Percentiles rank a stretch among this genome's conserved stretches.
These are phyloP conservation scores for Asterochloris erici DNA, from an alignment of 139 green algal species.

Conservation along the genomic window DNA sequence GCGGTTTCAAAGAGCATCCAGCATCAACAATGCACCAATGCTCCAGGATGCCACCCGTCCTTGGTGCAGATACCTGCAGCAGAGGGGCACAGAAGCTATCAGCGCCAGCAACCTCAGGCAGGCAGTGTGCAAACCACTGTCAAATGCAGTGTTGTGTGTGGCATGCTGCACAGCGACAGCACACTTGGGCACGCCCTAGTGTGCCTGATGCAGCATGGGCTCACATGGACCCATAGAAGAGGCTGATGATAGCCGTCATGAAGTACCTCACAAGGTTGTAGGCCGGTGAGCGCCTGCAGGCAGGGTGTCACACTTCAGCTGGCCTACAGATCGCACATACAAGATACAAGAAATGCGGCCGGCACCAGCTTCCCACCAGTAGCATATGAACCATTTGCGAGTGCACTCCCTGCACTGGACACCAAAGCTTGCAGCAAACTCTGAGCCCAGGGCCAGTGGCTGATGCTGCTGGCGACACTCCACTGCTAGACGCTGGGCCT, in stretches of 20 bases:
- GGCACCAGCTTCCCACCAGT: not conserved
- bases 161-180: too few relatives aligned
- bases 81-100: too few relatives aligned
- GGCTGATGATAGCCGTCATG: slow-evolving; percentile 38
- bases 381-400: not conserved
- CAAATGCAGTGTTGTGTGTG: too few relatives aligned
- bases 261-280: slow-evolving; percentile 41
- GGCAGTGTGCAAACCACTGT: too few relatives aligned
- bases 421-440: slow-evolving; percentile 27
- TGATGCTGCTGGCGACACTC: slow-evolving; percentile 11
- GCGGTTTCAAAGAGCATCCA: too few relatives aligned
- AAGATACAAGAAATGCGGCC: not conserved
- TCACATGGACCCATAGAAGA: slow-evolving; percentile 40
- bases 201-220: too few relatives aligned
- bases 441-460: slow-evolving; percentile 26
- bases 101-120: too few relatives aligned
- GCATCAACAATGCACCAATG: too few relatives aligned
- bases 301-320: slow-evolving; percentile 29
- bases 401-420: not conserved
- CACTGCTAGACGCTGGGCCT: slow-evolving; percentile 21
- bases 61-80: too few relatives aligned
- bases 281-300: slow-evolving; percentile 37
- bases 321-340: not conserved
- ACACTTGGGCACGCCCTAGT: too few relatives aligned
- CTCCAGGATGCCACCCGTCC: too few relatives aligned